A percentile compares a stretch with the other conserved stretches of the same genome.
Evolutionary conservation across 208 protist genomes (phyloP).

Genomic region (Leishmania major): DNA sequence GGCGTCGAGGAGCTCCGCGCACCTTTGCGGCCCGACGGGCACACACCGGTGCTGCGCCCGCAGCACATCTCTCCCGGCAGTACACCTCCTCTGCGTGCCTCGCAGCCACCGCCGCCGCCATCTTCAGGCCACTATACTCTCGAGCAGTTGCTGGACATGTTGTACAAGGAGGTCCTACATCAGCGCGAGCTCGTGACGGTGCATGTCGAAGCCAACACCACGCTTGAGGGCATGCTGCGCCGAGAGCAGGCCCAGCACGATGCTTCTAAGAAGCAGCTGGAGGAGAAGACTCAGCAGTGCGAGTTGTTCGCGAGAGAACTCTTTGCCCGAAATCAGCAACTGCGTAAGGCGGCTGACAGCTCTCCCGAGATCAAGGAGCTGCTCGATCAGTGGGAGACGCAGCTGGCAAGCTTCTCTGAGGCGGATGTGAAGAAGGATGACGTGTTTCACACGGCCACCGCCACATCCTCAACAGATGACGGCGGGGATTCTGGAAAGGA

Average conservation of each 20-base stretch:
- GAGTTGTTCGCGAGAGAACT: conserved; percentile 28
- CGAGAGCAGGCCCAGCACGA: conserved; percentile 59
- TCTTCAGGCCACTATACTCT: conserved; percentile 32
- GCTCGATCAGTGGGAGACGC: conserved; percentile 34
- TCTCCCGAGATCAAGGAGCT: conserved; percentile 23
- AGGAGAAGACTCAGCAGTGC: conserved; percentile 37
- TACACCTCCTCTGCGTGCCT: conserved; percentile 41
- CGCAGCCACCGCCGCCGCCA: conserved; percentile 25
- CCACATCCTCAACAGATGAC: conserved; percentile 20
- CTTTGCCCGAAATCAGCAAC: conserved; percentile 33
- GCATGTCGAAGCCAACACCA: conserved; percentile 74
- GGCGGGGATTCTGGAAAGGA: conserved; percentile 23
- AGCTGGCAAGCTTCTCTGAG: conserved; percentile 31
- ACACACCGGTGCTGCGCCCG: conserved; percentile 39
- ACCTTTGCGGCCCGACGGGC: conserved; percentile 43
- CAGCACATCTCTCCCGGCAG: conserved; percentile 36
- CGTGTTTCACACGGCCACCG: conserved; percentile 10
- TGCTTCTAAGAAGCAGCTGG: conserved; percentile 44
- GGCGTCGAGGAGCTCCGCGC: conserved; percentile 78
- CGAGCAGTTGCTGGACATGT: conserved; percentile 73
- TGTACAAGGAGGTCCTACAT: conserved; percentile 61
- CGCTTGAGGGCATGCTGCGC: conserved; percentile 63
- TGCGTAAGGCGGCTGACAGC: conserved; percentile 27
- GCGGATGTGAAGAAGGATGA: conserved; percentile 27
- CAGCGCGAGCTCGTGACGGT: conserved; percentile 61